Evolutionary conservation across 2,329 filamentous ascomycete genomes (phyloP), one percentile per base, ranked within the genome.

Genomic region (Rutstroemia sp.): DNA sequence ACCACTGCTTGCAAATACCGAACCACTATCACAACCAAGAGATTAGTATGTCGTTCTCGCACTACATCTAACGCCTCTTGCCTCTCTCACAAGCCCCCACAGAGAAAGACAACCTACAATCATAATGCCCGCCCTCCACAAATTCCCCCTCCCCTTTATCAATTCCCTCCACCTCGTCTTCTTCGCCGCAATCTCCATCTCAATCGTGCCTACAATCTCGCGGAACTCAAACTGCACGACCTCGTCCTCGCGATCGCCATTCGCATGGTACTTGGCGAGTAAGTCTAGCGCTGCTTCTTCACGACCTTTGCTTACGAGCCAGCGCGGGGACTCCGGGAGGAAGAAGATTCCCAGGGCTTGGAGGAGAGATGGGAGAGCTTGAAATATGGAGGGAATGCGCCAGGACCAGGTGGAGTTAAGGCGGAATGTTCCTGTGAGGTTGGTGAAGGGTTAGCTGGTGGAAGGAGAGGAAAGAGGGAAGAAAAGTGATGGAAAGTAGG

Each of bases 261-360:
- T 73, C 5, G 75, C 78, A 57, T 81, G 82, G 60, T 77, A 83
- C 54, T 73, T 76, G 4, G 73, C 73, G 44, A 85, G 72, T 1
- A 77, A 75, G 2, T 73, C 70, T 5, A 76, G 68, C 0, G 80
- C 80, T 51, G 81, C 73, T 7, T 80, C 77, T 12, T 74, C 70
- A 25, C 76, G 74, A 57, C 77, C 74, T 56, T 80, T 75, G 51
- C 75, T 74, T 52, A 81, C 78, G 23, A 84, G 72, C 80, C 80
- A 84, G 48, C 82, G 70, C 0, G 82, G 82, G 2, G 78, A 81
- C 61, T 85, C 81, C 0, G 82, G 81, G 1, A 83, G 69, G 59
- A 81, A 73, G 54, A 75, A 79, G 4, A 76, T 71, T 39, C 73
- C 73, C 9, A 74, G n/a, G 3, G 74, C 67, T 42, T 61, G 59